Evolutionary conservation across 129 eudicot species (phyloP), one percentile per base, ranked within the genome.

Genomic region (Arctium minus): DNA sequence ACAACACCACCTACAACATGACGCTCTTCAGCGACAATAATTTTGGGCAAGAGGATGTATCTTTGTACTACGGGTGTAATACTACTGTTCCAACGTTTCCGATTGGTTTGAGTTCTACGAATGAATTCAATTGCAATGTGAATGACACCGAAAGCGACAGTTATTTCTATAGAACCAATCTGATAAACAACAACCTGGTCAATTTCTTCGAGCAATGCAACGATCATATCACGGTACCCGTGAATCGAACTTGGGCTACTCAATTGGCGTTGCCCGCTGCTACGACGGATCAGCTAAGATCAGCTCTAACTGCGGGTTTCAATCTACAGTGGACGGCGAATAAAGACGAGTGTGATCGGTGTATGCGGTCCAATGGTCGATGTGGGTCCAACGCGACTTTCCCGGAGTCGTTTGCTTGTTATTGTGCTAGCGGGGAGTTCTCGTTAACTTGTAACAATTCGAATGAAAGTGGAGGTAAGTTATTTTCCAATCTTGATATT

Each of bases 261-360:
- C 65, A n/a, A 56, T 56, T 56, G 65, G 65, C 27, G 65, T 56
- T 6, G 1, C 27, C 65, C 65, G 2, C 1, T 1, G 12, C 83
- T 4, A n/a, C 90, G 1, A 8, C 8, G 30, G 3, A 17, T 77
- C 50, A 65, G 9, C 78, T 87, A 12, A 11, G 13, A 71, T 30
- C 5, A 3, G 88, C 84, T 53, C 56, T 90, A 2, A 53, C 22
- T 7, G 31, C 35, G 39, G 91, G 91, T 13, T 90, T 90, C 18
- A 81, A 44, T 79, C 81, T 90, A 72, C 56, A 18, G 69, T 90
- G 89, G 93, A 33, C 27, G 5, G 91, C 91, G 1, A 31, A 83
- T 40, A 44, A 83, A 9, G 6, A 37, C 3, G 4, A 12, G 29
- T 90, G 93, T 50, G 48, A 46, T 10, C 30, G 13, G 2, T 90